phyloP scores from a whole-genome alignment of 345 rosid genomes.

The Alliaria petiolata region DNA sequence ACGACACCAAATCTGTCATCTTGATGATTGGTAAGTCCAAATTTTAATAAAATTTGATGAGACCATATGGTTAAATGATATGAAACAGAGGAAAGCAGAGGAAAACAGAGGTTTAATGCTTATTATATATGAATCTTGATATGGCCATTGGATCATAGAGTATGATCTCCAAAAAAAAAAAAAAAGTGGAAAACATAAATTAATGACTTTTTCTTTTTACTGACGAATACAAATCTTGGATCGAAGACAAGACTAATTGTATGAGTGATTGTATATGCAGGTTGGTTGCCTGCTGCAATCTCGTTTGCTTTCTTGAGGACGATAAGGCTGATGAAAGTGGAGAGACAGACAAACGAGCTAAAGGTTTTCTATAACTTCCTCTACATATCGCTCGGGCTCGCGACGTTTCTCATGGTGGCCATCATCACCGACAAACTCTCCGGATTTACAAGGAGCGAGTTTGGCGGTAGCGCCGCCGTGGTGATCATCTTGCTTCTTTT shows the following conservation, averaged over 20 bases:
- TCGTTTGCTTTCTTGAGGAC: constrained; percentile 41
- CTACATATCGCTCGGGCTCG: constrained; percentile 44
- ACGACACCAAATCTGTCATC: constrained; percentile 38
- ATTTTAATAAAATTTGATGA: neutral
- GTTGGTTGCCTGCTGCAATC: constrained; percentile 47
- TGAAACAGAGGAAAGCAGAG: constrained; percentile 16
- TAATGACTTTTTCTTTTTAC: neutral
- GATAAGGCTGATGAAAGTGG: constrained; percentile 37
- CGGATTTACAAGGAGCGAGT: constrained; percentile 34
- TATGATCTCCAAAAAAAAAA: neutral
- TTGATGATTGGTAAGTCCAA: constrained; percentile 36
- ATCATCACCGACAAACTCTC: constrained; percentile 41
- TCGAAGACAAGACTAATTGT: neutral
- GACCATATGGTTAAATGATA: neutral
- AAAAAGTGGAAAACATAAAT: neutral
- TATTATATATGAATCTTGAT: constrained; percentile 2
- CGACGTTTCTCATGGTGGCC: constrained; percentile 44
- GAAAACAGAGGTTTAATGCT: neutral
- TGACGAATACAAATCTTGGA: neutral
- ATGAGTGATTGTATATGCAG: constrained; percentile 10
- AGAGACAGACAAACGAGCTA: constrained; percentile 34
- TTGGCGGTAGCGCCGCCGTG: constrained; percentile 37
- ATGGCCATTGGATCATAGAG: neutral
- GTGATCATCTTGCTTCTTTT: constrained; percentile 35
- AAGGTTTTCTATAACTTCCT: constrained; percentile 45